Base-by-base conservation (phyloP, 176 grass and related monocot species). In the Pharus latifolius region DNA sequence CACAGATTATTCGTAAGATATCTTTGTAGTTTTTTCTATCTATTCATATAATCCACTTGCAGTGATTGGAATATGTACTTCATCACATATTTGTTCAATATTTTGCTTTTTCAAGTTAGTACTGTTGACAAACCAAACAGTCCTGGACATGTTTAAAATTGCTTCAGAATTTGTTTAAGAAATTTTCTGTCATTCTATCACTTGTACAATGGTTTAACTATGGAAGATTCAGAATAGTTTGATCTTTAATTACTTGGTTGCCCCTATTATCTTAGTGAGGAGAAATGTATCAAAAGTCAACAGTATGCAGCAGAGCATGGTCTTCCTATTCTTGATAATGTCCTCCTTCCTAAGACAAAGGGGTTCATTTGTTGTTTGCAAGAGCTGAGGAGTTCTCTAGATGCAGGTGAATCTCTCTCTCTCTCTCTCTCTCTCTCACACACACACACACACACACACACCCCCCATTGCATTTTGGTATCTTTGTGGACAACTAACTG, bases 1-100 rank as follows among this genome's bases (percentile, higher is more conserved):
- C 72, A 96, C 93, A 16, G 93, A 96, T 82, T 96, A 92, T 79
- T 89, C 88, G 93, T 92, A 96, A 87, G 63, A 20, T 63, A 28
- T 73, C 63, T 22, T 43, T 73, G 15, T 48, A 56, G 49, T 78
- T 69, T 15, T 82, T 60, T 50, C 18, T 72, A 30, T 59, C 13
- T 33, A 31, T 66, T 78, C 3, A 18, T 44, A 24, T 51, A 43
- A 59, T 42, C 6, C 30, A 13, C 42, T 50, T 72, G 14, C 26
- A 43, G n/a, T 65, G 20, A 31, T 29, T 50, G 58, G 38, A 64
- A 63, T 48, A 45, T 72, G 13, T 30, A 57, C 32, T 73, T 64
- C 12, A 26, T 49, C 31, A 56, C 37, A 30, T 56, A 17, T 38
- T 48, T 49, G 26, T 49, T 40, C 5, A 30, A 10, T 58, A 24